Percentiles rank a stretch among this genome's conserved stretches.
Evolutionary conservation across 1,139 yeast genomes (phyloP).

Genomic region (Wickerhamomyces sp.): DNA sequence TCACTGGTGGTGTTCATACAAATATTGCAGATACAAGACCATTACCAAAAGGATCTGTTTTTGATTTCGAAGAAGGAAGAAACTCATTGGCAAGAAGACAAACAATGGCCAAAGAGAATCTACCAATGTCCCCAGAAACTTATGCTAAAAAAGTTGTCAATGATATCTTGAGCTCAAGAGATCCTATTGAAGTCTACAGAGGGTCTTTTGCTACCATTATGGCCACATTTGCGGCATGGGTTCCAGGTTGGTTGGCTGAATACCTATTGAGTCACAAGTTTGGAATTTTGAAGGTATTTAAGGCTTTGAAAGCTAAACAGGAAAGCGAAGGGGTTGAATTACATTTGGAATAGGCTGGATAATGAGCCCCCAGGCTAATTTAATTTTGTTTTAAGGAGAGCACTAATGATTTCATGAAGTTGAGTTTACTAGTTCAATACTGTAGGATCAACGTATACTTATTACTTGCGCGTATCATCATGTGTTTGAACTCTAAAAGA

Average conservation of each 20-base stretch:
- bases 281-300: slow-evolving; percentile 30
- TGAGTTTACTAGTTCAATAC: no score
- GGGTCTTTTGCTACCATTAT: slow-evolving; percentile 42
- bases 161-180: slow-evolving; percentile 38
- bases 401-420: no score
- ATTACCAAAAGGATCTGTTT: slow-evolving; percentile 52
- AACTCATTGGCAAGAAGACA: slow-evolving; percentile 48
- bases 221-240: slow-evolving; percentile 27
- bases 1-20: slow-evolving; percentile 67
- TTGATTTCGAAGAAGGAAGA: slow-evolving; percentile 45
- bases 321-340: slow-evolving; percentile 12
- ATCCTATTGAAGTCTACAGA: slow-evolving; percentile 46
- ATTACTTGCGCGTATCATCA: no score
- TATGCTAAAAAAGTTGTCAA: slow-evolving; percentile 53
- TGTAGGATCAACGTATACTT: no score
- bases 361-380: no score
- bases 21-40: slow-evolving; percentile 52
- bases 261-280: slow-evolving; percentile 42
- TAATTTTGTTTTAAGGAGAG: no score
- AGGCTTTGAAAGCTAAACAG: slow-evolving; percentile 11
- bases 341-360: slow-evolving; percentile 15
- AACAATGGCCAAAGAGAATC: slow-evolving; percentile 53
- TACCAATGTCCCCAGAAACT: slow-evolving; percentile 52
- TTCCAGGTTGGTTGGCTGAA: slow-evolving; percentile 50
- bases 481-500: no score